Percentiles rank a stretch among this genome's conserved stretches.
Evolutionary conservation across 2,329 filamentous ascomycete genomes (phyloP).

Genomic region (Cladorrhinum sp.): DNA sequence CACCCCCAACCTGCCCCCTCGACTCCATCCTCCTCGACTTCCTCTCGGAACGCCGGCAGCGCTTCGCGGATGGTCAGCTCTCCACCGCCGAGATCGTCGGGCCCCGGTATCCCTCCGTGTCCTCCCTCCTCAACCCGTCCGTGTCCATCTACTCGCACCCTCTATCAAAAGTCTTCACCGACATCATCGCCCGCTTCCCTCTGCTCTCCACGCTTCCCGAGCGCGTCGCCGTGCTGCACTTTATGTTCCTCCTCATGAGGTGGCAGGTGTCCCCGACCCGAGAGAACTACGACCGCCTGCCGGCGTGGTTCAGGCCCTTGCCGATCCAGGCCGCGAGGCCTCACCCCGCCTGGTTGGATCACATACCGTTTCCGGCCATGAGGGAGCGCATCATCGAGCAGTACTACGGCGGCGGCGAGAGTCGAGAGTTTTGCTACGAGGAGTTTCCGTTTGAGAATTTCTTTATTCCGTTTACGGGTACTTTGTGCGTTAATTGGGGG

Average conservation of each 20-base stretch:
- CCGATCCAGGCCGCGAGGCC: conserved; percentile 61
- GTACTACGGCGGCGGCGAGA: conserved; percentile 34
- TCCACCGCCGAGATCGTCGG: conserved; percentile 65
- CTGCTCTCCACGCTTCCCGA: conserved; percentile 76
- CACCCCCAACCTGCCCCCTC: conserved; percentile 68
- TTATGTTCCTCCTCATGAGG: conserved; percentile 83
- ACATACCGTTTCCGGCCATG: conserved; percentile 75
- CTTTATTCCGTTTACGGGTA: conserved; percentile 77
- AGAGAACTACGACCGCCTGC: conserved; percentile 76
- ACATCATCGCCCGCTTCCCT: conserved; percentile 81
- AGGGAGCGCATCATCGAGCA: conserved; percentile 61
- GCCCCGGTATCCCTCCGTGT: conserved; percentile 75
- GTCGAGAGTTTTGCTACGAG: no score
- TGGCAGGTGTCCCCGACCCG: conserved; percentile 79
- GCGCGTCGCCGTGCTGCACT: conserved; percentile 75
- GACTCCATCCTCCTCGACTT: conserved; percentile 80
- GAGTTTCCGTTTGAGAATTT: conserved; percentile 72
- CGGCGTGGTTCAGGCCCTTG: conserved; percentile 67
- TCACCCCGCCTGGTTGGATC: conserved; percentile 81
- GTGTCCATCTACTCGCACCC: conserved; percentile 65
- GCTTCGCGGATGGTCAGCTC: conserved; percentile 59
- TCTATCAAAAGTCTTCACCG: conserved; percentile 79
- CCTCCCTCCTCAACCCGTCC: conserved; percentile 71
- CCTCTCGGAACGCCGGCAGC: conserved; percentile 64
- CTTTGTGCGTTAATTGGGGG: conserved; percentile 77